A percentile compares a stretch with the other conserved stretches of the same genome.
Conservation (phyloP, 108 stramenopile genomes). For the Pseudonitzschia multiseries region DNA sequence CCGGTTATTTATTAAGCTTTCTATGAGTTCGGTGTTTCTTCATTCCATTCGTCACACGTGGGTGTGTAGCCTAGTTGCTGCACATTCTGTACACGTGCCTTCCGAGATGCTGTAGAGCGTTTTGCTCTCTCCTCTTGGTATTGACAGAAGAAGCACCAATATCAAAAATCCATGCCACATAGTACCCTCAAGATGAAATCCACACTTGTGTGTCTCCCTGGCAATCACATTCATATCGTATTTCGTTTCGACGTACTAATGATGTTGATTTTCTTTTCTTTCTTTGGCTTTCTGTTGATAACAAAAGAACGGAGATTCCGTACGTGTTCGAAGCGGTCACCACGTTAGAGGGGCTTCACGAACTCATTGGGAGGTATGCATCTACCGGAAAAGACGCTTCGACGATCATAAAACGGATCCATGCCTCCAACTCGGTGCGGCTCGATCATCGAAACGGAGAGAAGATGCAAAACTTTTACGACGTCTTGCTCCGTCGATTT, state of each 20-base stretch:
- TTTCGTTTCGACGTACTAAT: conserved; percentile 2
- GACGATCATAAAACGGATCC: conserved; percentile 79
- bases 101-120: conserved; percentile 19
- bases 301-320: conserved; percentile 74
- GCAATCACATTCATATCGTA: conserved; percentile 70
- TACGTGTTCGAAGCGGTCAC: conserved; percentile 91
- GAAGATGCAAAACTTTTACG: conserved; percentile 92
- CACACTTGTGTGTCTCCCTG: conserved; percentile 85
- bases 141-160: conserved; percentile 27
- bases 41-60: conserved; percentile 25
- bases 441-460: conserved; percentile 88
- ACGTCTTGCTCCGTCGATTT: conserved; percentile 86
- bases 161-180: conserved; percentile 58
- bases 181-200: conserved; percentile 63
- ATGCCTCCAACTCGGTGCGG: conserved; percentile 74
- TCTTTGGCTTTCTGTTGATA: not conserved
- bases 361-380: conserved; percentile 81
- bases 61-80: conserved; percentile 3
- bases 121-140: conserved; percentile 27
- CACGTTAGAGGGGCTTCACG: conserved; percentile 84
- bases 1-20: not conserved
- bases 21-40: conserved; percentile 19
- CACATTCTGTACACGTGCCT: conserved; percentile 27
- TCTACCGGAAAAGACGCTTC: conserved; percentile 80
- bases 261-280: not conserved